phyloP scores from a whole-genome alignment of 1,284 basidiomycete genomes.

The Earliella scabrosa region DNA sequence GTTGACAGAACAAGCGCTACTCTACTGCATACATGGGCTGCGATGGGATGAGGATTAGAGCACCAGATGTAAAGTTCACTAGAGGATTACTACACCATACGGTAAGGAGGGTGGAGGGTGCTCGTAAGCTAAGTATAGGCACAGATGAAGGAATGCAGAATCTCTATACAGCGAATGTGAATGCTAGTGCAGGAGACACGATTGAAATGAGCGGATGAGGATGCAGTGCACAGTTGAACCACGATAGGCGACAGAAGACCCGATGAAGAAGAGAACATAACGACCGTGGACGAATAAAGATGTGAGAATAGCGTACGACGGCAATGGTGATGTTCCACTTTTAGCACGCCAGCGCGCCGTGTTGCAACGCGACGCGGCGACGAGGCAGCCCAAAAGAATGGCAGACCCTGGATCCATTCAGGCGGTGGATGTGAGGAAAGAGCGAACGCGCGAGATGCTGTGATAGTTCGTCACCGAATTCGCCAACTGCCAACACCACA shows the following conservation, averaged over 20 bases:
- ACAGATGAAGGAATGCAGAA: background rate
- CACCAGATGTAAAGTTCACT: background rate
- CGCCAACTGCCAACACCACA: background rate
- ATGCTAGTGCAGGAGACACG: background rate
- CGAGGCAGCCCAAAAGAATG: background rate
- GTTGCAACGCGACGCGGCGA: background rate
- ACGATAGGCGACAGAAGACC: background rate
- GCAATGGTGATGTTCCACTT: constrained; percentile 1
- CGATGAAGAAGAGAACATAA: background rate
- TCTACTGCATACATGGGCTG: background rate
- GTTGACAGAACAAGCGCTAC: background rate
- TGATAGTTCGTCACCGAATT: background rate
- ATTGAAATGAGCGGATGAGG: constrained; percentile 3
- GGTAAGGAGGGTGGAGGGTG: background rate
- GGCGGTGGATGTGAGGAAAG: background rate
- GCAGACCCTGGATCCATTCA: background rate
- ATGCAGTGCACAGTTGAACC: background rate
- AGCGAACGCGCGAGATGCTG: background rate
- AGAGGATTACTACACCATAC: constrained; percentile 8
- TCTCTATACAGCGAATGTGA: constrained; percentile 1
- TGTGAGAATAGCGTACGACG: constrained; percentile 1
- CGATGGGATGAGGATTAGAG: background rate
- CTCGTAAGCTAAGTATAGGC: background rate
- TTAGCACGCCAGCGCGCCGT: background rate
- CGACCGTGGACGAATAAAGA: constrained; percentile 7